A percentile compares a stretch with the other conserved stretches of the same genome.
Evolutionary conservation across 208 protist species (phyloP).

Genomic region (Leishmania mexicana): DNA sequence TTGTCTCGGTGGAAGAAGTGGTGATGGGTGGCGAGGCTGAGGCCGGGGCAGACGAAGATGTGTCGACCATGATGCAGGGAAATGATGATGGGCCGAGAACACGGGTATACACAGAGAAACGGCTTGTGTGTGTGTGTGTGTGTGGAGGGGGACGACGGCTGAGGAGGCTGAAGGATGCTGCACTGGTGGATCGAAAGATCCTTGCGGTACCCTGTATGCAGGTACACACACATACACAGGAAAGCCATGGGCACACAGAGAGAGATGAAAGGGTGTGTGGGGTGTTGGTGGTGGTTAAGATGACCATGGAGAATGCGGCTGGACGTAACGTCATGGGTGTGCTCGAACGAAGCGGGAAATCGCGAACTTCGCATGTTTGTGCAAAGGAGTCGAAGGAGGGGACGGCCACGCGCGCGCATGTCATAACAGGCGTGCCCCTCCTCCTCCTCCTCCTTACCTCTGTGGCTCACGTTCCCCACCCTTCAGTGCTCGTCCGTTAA

Average conservation of each 20-base stretch:
- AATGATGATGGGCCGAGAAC: neutral
- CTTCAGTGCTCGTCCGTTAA: neutral
- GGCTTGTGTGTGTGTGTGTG: no score
- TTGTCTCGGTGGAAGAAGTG: conserved; percentile 14
- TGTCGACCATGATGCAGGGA: conserved; percentile 3
- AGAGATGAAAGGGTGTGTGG: neutral
- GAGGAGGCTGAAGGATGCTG: neutral
- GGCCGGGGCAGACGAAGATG: neutral
- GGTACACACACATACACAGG: neutral
- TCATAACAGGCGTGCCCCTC: no score
- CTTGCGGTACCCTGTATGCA: no score
- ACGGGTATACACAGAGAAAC: neutral
- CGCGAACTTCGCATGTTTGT: neutral
- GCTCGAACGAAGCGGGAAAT: no score
- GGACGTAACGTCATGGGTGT: no score
- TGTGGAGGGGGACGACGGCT: neutral
- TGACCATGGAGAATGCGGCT: no score
- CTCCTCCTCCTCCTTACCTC: no score
- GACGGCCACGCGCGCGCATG: neutral
- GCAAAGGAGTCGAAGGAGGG: neutral
- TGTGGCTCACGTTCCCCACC: neutral
- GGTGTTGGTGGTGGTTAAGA: no score
- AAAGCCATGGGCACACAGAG: neutral
- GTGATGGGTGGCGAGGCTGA: conserved; percentile 6
- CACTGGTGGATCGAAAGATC: neutral